These are phyloP conservation scores for Aspergillus novofumigatus DNA, from an alignment of 2,329 filamentous ascomycete species.

Conservation along the genomic window DNA sequence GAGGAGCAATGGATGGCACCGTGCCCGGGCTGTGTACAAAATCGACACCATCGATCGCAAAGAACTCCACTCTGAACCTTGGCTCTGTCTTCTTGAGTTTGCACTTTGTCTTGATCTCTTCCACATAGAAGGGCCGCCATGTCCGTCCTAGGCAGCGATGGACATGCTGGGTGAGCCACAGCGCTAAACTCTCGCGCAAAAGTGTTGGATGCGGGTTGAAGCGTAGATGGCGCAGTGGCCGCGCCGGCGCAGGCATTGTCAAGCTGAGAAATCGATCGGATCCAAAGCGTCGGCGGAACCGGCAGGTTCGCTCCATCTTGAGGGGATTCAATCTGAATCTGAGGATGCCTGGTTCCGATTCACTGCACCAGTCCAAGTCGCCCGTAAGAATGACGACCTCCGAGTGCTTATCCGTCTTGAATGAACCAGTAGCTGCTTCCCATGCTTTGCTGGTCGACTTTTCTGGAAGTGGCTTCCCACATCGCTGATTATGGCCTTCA, in stretches of 20 bases:
- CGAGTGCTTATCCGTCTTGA: conserved; percentile 30
- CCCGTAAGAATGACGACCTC: conserved; percentile 40
- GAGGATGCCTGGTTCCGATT: conserved; percentile 31
- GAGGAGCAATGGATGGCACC: conserved; percentile 16
- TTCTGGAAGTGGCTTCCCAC: conserved; percentile 25
- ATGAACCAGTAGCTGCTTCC: conserved; percentile 31
- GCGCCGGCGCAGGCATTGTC: conserved; percentile 30
- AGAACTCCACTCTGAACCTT: conserved; percentile 36
- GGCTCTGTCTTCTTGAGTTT: conserved; percentile 23
- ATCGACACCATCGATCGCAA: conserved; percentile 43
- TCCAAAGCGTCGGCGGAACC: conserved; percentile 45
- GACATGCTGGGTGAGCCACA: conserved; percentile 38
- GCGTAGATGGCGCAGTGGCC: conserved; percentile 24
- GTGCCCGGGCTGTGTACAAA: conserved; percentile 21
- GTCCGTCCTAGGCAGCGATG: conserved; percentile 40
- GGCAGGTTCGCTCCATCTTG: conserved; percentile 40
- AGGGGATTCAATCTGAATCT: conserved; percentile 40
- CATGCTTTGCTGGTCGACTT: conserved; percentile 29
- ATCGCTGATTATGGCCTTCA: conserved; percentile 19
- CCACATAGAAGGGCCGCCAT: conserved; percentile 44
- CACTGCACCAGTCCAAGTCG: conserved; percentile 35
- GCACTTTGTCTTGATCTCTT: conserved; percentile 33
- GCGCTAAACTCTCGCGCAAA: conserved; percentile 31
- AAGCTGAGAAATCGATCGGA: conserved; percentile 45
- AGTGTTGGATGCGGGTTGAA: conserved; percentile 19